A percentile compares a stretch with the other conserved stretches of the same genome.
These are phyloP conservation scores for Camellia sinensis DNA, from an alignment of 148 eudicot species.

Conservation along the genomic window DNA sequence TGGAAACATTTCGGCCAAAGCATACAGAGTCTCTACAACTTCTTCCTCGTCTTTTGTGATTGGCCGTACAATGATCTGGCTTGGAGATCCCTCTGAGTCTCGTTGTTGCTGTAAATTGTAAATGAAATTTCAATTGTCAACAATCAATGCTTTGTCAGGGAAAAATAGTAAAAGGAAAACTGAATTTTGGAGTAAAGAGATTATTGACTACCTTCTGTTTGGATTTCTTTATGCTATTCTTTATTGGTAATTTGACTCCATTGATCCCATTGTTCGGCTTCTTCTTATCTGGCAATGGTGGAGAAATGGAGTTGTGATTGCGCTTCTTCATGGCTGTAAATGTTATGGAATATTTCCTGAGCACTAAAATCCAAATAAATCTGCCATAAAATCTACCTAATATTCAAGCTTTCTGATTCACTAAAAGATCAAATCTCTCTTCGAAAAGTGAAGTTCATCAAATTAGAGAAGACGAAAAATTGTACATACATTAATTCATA, in stretches of 20 bases:
- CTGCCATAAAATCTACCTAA: neutral
- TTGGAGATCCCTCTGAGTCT: constrained; percentile 10
- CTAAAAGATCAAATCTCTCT: neutral
- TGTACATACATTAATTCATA: neutral
- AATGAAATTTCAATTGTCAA: constrained; percentile 16
- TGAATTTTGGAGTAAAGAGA: neutral
- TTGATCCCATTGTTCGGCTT: constrained; percentile 28
- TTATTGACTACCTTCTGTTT: constrained; percentile 31
- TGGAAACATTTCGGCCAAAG: constrained; percentile 57
- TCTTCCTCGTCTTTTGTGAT: constrained; percentile 80
- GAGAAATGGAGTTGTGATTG: constrained; percentile 32
- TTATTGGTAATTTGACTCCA: constrained; percentile 29
- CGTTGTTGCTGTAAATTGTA: constrained; percentile 35
- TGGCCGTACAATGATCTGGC: constrained; percentile 14
- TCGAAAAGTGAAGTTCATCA: constrained; percentile 1
- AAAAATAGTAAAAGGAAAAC: neutral
- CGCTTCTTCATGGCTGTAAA: constrained; percentile 61
- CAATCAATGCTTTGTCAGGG: too few species aligned
- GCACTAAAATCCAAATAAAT: neutral
- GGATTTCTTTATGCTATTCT: constrained; percentile 32
- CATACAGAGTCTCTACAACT: constrained; percentile 70
- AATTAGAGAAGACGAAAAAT: neutral
- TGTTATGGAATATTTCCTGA: neutral
- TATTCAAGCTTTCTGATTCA: neutral
- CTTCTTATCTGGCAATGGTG: constrained; percentile 27